Percentiles rank a stretch among this genome's conserved stretches.
Evolutionary conservation across 306 rosid species (phyloP).

Genomic region (Trifolium dubium): DNA sequence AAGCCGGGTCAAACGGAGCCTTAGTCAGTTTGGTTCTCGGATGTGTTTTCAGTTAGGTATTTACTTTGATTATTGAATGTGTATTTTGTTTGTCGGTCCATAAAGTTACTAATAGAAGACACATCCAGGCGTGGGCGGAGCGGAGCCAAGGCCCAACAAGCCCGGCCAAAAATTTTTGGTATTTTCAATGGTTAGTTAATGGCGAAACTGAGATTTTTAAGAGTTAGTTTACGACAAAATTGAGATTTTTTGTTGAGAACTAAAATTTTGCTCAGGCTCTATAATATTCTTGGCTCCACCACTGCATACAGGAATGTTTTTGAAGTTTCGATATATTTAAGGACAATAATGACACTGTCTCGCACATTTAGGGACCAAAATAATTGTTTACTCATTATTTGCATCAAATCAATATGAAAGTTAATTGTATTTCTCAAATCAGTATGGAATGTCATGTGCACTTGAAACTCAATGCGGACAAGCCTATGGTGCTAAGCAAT

Average conservation of each 20-base stretch:
- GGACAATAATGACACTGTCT: not conserved
- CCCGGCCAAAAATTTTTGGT: too few relatives aligned
- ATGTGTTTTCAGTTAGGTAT: not conserved
- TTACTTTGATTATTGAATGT: not conserved
- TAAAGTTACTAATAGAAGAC: not conserved
- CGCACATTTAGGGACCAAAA: not conserved
- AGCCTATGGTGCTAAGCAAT: constrained; percentile 72
- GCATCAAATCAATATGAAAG: not conserved
- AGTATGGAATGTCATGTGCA: constrained; percentile 74
- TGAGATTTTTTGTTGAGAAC: too few relatives aligned
- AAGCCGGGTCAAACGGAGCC: too few relatives aligned
- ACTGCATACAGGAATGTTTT: not conserved
- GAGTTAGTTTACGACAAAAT: too few relatives aligned
- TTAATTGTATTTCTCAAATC: constrained; percentile 39
- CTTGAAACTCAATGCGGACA: constrained; percentile 74
- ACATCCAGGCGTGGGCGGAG: too few relatives aligned
- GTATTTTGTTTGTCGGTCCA: not conserved
- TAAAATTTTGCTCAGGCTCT: too few relatives aligned
- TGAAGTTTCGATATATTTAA: too few relatives aligned
- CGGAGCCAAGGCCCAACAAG: too few relatives aligned
- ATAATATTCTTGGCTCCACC: too few relatives aligned
- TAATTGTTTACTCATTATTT: not conserved
- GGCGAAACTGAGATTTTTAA: too few relatives aligned
- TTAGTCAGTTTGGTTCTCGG: not conserved
- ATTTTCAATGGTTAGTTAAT: too few relatives aligned